Evolutionary conservation across 306 rosid species (phyloP), one percentile per base, ranked within the genome.

Genomic region (Nissolia schottii): DNA sequence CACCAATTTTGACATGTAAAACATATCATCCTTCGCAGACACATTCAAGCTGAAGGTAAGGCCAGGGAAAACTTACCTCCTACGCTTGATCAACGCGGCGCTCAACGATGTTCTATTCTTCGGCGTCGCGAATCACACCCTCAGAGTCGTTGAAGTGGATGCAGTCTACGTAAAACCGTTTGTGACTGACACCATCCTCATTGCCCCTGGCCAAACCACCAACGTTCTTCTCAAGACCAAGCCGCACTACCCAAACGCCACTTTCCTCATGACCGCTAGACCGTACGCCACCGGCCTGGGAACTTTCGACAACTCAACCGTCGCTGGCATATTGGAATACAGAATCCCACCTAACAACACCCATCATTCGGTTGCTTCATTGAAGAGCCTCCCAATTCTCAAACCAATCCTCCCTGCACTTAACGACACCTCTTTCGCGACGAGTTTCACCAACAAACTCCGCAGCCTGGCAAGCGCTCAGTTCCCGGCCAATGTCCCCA

Each of bases 351-450:
- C 53, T n/a, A n/a, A n/a, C 4, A 76, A 75, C 22, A 10, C 58
- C 32, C 58, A 75, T 64, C 74, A 77, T 3, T 58, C 80, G 70
- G 18, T 9, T 28, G 25, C 48, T 34, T 64, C 84, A 9, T 20
- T 76, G 16, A 77, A 83, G 32, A 85, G 71, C 1, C 86, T 83
- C 53, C 80, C 78, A 43, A 75, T 83, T 37, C 78, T 77, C 46
- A 85, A 59, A 66, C 90, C 93, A 1, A 0, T 41, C 31, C 84
- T 87, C 2, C 93, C 89, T 0, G 81, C 87, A 23, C 80, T 85
- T n/a, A 90, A 85, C 45, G 96, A 85, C 85, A 90, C 96, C 13
- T 40, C 88, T 12, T 85, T 84, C 57, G 96, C 88, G n/a, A 82
- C 88, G 11, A 87, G 69, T 1, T 82, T 85, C 62, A 0, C 77